phyloP scores from a whole-genome alignment of 1,284 basidiomycete species.

The Inonotus hispidus region DNA sequence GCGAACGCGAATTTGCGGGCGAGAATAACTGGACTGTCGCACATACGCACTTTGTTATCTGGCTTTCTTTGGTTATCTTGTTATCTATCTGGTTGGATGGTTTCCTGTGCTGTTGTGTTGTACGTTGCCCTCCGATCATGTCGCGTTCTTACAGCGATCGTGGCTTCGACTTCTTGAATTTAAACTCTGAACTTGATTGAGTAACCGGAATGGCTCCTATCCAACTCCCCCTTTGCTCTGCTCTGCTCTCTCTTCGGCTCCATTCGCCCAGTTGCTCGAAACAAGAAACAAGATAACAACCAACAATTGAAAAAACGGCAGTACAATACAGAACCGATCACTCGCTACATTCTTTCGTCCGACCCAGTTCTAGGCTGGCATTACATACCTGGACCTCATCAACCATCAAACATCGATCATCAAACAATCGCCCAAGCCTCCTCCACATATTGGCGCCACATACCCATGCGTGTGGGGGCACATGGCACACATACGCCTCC shows the following conservation, averaged over 20 bases:
- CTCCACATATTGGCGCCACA: no score
- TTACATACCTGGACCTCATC: no score
- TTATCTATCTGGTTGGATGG: neutral
- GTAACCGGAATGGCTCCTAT: neutral
- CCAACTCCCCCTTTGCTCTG: neutral
- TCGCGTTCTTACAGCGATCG: neutral
- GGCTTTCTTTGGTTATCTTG: neutral
- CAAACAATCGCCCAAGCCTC: neutral
- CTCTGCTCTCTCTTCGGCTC: neutral
- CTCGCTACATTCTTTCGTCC: no score
- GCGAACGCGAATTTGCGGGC: neutral
- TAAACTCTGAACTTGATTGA: neutral
- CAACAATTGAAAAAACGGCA: no score
- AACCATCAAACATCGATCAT: no score
- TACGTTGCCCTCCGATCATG: neutral
- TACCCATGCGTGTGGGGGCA: neutral
- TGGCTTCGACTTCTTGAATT: neutral
- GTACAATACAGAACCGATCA: no score
- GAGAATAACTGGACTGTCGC: no score
- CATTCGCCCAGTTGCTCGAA: neutral
- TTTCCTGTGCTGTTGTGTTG: neutral
- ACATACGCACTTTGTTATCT: neutral
- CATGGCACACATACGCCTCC: neutral
- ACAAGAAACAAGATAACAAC: no score
- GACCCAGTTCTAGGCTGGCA: no score